Evolutionary conservation across 495 filamentous ascomycete genomes (phyloP), one percentile per base, ranked within the genome.

Genomic region (Xylaria grammica): DNA sequence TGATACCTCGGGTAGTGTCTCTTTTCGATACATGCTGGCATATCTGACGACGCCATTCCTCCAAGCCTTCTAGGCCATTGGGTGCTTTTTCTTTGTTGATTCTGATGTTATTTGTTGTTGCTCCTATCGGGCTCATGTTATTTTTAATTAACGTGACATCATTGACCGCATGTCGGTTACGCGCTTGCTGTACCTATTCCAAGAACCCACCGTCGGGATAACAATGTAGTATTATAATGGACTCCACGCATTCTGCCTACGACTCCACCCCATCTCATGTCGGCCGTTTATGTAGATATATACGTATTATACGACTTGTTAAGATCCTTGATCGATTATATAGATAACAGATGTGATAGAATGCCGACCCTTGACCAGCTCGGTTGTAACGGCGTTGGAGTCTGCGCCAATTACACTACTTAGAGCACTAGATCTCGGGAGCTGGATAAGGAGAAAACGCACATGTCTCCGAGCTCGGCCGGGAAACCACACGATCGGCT

Each of bases 271-370:
- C 8, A 45, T 53, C 45, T 53, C 8, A 30, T 32, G 52, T 13
- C 20, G 3, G 40, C 17, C 50, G 34, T n/a, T 4, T 53, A 26
- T 11, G 29, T 38, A 54, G n/a, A 30, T 51, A 40, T 40, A 22
- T 15, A 42, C 24, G 29, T 44, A 49, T 32, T 24, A 53, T 24
- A 24, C 34, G 26, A 61, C 26, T 20, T 52, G 30, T 42, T 34
- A 20, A 52, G 60, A 62, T 51, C 30, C 32, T 61, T 32, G 58
- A 42, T 61, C 58, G 58, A 61, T 61, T 29, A 61, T 61, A 20
- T 2, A 60, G 58, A 53, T 62, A 60, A 53, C 11, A 34, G 34
- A 44, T 53, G 49, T 34, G 19, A 53, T 32, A 44, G 19, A 10
- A 60, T 27, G 19, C 19, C n/a, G 3, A 17, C 32, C 45, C 45